Conservation (phyloP, 202 grass and related monocot genomes). For the Sporobolus alterniflorus region DNA sequence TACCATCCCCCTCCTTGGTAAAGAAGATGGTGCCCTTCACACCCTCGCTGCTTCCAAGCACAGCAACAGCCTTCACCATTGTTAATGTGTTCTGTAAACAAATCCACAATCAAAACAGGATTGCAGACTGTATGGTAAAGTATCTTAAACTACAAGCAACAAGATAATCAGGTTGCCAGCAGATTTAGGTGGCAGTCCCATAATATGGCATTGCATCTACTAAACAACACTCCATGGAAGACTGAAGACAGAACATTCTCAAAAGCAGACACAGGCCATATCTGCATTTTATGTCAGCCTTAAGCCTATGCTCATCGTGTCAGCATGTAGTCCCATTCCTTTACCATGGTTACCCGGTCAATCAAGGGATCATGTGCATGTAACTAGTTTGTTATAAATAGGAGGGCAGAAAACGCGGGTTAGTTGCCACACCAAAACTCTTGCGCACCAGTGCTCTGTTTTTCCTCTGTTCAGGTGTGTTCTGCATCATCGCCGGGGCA, state of each 20-base stretch:
- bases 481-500: too few relatives aligned
- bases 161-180: neutral
- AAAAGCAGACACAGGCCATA: neutral
- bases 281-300: too few relatives aligned
- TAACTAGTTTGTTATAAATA: too few relatives aligned
- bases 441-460: too few relatives aligned
- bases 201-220: neutral
- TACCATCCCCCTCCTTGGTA: constrained; percentile 57
- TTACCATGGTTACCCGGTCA: too few relatives aligned
- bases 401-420: too few relatives aligned
- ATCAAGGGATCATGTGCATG: too few relatives aligned
- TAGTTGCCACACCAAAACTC: too few relatives aligned
- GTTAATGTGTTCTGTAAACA: constrained; percentile 51
- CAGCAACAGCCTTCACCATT: constrained; percentile 81
- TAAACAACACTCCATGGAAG: neutral
- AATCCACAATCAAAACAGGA: neutral
- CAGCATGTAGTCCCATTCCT: too few relatives aligned
- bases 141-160: constrained; percentile 9
- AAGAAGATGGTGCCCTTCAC: constrained; percentile 72
- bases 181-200: neutral
- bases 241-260: neutral
- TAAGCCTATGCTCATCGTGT: too few relatives aligned
- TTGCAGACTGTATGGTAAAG: neutral
- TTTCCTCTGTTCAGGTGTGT: too few relatives aligned
- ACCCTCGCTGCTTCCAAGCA: constrained; percentile 51